Conservation (phyloP, 257 asterid species). For the Prunella vulgaris region DNA sequence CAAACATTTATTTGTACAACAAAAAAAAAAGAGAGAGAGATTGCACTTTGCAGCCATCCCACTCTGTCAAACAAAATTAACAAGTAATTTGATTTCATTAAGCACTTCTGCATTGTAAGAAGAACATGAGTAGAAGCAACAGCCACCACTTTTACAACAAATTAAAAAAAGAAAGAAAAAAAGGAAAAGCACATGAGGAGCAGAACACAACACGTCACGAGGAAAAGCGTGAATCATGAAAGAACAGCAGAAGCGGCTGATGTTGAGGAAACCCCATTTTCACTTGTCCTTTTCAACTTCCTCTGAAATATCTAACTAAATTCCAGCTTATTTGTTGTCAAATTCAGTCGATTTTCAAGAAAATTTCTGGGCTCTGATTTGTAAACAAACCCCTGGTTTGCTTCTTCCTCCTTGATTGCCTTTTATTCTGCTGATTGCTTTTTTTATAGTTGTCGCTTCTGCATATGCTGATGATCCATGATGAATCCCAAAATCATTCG, state of each 20-base stretch:
- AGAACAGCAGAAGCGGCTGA: conserved; percentile 6
- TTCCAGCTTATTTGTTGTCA: not conserved
- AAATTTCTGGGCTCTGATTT: conserved; percentile 4
- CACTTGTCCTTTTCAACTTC: not conserved
- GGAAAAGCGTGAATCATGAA: too few relatives aligned
- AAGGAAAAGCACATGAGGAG: not conserved
- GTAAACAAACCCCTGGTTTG: not conserved
- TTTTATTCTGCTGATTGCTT: not conserved
- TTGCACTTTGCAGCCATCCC: too few relatives aligned
- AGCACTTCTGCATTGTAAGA: not conserved
- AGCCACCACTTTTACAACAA: not conserved
- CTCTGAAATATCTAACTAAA: conserved; percentile 14
- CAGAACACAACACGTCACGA: conserved; percentile 30
- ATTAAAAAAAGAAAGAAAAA: too few relatives aligned
- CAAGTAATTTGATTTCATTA: too few relatives aligned
- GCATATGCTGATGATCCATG: not conserved
- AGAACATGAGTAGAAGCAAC: not conserved
- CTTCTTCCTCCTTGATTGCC: not conserved
- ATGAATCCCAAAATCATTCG: not conserved
- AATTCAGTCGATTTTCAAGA: conserved; percentile 2
- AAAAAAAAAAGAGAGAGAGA: too few relatives aligned
- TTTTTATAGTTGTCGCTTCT: not conserved
- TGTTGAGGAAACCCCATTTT: conserved; percentile 5
- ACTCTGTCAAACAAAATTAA: too few relatives aligned
- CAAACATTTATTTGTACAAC: too few relatives aligned